Percentiles rank a stretch among this genome's conserved stretches.
These are phyloP conservation scores for Globisporangium paddicum DNA, from an alignment of 352 stramenopile genomes.

Conservation along the genomic window DNA sequence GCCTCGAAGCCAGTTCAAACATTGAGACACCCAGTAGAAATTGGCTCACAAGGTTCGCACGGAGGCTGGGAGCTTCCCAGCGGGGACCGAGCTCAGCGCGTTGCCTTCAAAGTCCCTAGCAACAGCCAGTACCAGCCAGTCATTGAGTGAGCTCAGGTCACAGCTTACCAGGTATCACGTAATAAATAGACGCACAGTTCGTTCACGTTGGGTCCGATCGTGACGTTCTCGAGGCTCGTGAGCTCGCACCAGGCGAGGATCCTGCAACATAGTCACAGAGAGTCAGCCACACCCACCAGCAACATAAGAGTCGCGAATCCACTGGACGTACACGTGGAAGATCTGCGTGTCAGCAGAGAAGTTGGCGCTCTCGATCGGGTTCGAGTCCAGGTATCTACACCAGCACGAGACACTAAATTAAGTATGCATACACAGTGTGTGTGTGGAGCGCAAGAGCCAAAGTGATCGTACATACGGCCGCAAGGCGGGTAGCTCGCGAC, in stretches of 20 bases:
- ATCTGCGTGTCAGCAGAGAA: neutral
- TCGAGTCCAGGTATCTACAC: conserved; percentile 16
- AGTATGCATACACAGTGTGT: too few relatives aligned
- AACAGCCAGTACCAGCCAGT: neutral
- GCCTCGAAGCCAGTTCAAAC: neutral
- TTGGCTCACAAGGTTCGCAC: neutral
- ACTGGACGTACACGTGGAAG: conserved; percentile 1
- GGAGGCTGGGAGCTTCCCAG: neutral
- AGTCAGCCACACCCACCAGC: too few relatives aligned
- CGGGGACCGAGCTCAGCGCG: neutral
- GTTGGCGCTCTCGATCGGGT: conserved; percentile 4
- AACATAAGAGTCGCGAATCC: too few relatives aligned
- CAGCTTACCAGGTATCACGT: neutral
- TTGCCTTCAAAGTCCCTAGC: conserved; percentile 2
- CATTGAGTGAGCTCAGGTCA: neutral
- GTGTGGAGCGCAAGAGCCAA: too few relatives aligned
- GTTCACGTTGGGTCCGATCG: neutral
- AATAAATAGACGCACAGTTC: neutral
- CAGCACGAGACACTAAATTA: too few relatives aligned
- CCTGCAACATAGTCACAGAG: neutral
- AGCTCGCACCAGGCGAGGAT: conserved; percentile 3
- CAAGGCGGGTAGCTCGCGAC: conserved; percentile 12
- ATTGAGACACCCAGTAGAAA: neutral
- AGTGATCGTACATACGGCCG: conserved; percentile 3
- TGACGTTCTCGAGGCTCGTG: neutral